These are phyloP conservation scores for Cerrena zonata DNA, from an alignment of 1,284 basidiomycete genomes.

Conservation along the genomic window DNA sequence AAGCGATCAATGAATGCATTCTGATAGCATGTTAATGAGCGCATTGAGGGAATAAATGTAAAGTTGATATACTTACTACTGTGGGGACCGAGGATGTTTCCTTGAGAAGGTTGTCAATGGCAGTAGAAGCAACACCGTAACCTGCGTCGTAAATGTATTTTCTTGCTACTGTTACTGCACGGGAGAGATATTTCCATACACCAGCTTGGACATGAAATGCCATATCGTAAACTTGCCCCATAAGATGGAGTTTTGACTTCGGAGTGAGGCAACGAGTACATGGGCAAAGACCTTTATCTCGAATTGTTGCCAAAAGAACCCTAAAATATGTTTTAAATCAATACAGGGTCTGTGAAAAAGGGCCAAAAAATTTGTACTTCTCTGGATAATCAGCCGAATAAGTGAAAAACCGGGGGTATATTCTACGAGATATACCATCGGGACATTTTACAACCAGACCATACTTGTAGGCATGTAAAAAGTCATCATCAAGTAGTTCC, in stretches of 20 bases:
- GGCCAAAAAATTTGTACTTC: constrained; percentile 11
- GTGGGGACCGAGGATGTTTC: constrained; percentile 1
- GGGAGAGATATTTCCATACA: not conserved
- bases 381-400: constrained; percentile 30
- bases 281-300: constrained; percentile 11
- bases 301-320: constrained; percentile 14
- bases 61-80: not conserved
- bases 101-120: not conserved
- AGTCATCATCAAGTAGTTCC: constrained; percentile 21
- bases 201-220: not conserved
- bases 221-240: constrained; percentile 17
- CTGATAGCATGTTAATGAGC: not conserved
- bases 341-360: not conserved
- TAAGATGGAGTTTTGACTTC: constrained; percentile 12
- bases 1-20: constrained; percentile 3
- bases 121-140: not conserved
- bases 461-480: constrained; percentile 21
- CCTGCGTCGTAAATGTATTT: not conserved
- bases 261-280: constrained; percentile 29
- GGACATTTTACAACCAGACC: constrained; percentile 23
- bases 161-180: not conserved
- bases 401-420: constrained; percentile 17
- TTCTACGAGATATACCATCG: constrained; percentile 12
- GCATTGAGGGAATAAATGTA: not conserved
- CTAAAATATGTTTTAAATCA: constrained; percentile 8